phyloP scores from a whole-genome alignment of 352 stramenopile species.

The Globisporangium radiosum region DNA sequence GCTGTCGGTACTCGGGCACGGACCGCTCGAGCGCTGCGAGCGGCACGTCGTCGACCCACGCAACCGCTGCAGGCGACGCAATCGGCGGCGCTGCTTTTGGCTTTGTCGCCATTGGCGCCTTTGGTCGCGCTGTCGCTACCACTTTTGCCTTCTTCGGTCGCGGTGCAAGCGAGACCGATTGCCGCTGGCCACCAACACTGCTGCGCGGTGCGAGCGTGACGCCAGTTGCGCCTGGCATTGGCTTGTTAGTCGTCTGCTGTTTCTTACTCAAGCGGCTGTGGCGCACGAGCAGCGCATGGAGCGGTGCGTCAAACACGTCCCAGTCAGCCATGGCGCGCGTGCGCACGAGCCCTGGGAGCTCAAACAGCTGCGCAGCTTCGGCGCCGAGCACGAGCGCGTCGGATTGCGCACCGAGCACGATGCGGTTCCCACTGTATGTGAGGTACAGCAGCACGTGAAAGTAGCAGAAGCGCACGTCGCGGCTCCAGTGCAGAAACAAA shows the following conservation, averaged over 20 bases:
- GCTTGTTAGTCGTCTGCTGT: conserved; percentile 9
- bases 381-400: conserved; percentile 67
- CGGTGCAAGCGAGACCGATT: no score
- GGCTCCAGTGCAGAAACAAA: conserved; percentile 80
- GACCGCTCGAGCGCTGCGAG: conserved; percentile 37
- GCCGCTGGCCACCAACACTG: no score
- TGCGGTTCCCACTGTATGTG: conserved; percentile 69
- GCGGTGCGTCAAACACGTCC: conserved; percentile 54
- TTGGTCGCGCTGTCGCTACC: no score
- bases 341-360: conserved; percentile 62
- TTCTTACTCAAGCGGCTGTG: conserved; percentile 30
- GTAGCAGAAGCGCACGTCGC: conserved; percentile 81
- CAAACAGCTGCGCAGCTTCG: conserved; percentile 52
- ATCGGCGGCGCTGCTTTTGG: not conserved
- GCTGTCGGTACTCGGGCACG: conserved; percentile 57
- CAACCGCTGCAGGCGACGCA: not conserved
- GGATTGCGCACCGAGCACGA: conserved; percentile 63
- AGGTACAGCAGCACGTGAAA: conserved; percentile 78
- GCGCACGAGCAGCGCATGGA: conserved; percentile 43
- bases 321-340: conserved; percentile 27
- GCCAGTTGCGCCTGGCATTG: not conserved
- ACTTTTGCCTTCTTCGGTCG: no score
- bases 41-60: conserved; percentile 19
- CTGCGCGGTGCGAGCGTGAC: no score
- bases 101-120: not conserved